A percentile compares a stretch with the other conserved stretches of the same genome.
These are phyloP conservation scores for Allium fistulosum DNA, from an alignment of 106 monocot genomes.

Conservation along the genomic window DNA sequence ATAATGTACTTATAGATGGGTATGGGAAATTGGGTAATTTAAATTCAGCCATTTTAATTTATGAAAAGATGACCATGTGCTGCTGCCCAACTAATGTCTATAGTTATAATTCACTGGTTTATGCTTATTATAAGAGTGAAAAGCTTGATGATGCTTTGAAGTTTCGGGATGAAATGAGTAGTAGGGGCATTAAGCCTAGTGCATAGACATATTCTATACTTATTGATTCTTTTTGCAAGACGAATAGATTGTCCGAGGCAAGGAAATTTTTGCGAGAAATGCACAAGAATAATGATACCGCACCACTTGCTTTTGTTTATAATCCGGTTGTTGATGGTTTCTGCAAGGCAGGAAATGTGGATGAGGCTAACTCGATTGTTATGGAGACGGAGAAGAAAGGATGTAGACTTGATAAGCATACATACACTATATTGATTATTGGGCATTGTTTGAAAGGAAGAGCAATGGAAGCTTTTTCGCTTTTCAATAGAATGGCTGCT, in stretches of 20 bases:
- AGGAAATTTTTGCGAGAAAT: constrained; percentile 35
- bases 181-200: constrained; percentile 44
- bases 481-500: constrained; percentile 55
- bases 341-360: constrained; percentile 64
- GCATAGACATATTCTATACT: constrained; percentile 53
- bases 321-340: constrained; percentile 79
- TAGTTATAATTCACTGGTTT: constrained; percentile 69
- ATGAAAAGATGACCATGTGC: constrained; percentile 42
- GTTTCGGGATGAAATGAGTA: constrained; percentile 50
- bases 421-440: constrained; percentile 79
- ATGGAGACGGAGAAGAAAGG: constrained; percentile 41
- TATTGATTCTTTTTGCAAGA: constrained; percentile 63
- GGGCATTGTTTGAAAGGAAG: constrained; percentile 87
- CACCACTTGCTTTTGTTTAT: constrained; percentile 47
- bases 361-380: constrained; percentile 48
- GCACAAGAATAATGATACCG: constrained; percentile 33
- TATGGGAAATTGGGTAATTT: constrained; percentile 59
- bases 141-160: constrained; percentile 45
- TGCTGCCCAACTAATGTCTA: constrained; percentile 64
- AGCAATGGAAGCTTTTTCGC: constrained; percentile 49
- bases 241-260: constrained; percentile 59
- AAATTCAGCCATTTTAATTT: constrained; percentile 28
- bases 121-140: constrained; percentile 54
- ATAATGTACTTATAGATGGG: constrained; percentile 83
- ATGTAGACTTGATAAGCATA: constrained; percentile 67